Base-by-base conservation (phyloP, 164 flowering plant species). In the Chimonanthus salicifolius region DNA sequence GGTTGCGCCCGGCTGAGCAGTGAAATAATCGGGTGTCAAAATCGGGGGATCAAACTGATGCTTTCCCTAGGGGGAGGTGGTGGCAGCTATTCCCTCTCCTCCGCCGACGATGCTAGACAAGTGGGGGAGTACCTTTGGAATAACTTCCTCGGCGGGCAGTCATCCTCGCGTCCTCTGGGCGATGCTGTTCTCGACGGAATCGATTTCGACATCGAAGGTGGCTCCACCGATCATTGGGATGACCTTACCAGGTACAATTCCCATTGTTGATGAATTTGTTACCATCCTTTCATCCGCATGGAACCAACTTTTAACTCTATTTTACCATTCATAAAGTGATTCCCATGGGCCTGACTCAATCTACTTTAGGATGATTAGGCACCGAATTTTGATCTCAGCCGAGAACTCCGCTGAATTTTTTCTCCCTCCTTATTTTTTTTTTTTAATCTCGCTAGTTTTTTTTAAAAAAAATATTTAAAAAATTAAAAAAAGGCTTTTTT, bases 1-100 rank as follows among this genome's bases (percentile, higher is more conserved):
- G 82, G 81, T 0, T 84, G 84, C 78, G 70, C 82, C 4, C 47
- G 72, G 9, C 16, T 77, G 33, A 77, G 80, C 70, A 50, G 73
- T 3, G 78, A 78, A n/a, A 82, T 84, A 11, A 71, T 68, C 47
- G 49, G 72, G 0, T 68, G 71, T 20, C 74, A 71, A 47, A 43
- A n/a, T 20, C 48, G 21, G 7, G 50, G 49, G 20, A 47, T 71
- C 6, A 71, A 71, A n/a, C 49, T 71, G 7, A n/a, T 71, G 13
- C 74, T 71, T 49, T 58, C 74, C 8, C 20, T 71, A 15, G 74
- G 74, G 4, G 54, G 71, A 2, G 20, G 49, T 6, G 7, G 9
- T 3, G 66, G 74, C 4, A 43, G 50, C 66, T 71, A 71, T 18
- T 43, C 49, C 74, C 74, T 71, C 21, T 13, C 49, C 43, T 71